Conservation (phyloP, 768 basidiomycete species). For the Clitopilus hobsonii region DNA sequence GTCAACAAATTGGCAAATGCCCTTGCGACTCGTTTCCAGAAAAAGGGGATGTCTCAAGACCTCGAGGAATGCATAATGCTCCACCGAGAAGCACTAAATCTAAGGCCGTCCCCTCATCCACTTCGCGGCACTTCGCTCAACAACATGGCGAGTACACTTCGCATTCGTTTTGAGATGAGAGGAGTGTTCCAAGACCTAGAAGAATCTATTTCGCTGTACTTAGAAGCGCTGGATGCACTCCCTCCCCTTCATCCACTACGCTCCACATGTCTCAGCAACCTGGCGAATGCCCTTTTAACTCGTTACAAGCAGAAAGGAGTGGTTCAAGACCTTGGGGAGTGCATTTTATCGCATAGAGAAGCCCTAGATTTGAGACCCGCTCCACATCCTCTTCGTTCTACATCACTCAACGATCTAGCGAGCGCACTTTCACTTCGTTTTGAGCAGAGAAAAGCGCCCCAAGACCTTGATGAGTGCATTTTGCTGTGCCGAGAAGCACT, state of each 20-base stretch:
- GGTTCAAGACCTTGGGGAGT: constrained; percentile 11
- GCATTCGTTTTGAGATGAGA: too few relatives aligned
- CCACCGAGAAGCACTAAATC: neutral
- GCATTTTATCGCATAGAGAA: constrained; percentile 9
- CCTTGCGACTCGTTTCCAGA: constrained; percentile 12
- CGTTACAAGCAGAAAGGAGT: constrained; percentile 3
- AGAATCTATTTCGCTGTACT: too few relatives aligned
- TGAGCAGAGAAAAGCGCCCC: neutral
- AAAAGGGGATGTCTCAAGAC: constrained; percentile 5
- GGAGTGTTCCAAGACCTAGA: too few relatives aligned
- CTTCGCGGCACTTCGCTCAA: too few relatives aligned
- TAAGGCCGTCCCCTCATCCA: too few relatives aligned
- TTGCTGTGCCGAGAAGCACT: neutral
- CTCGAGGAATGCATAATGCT: constrained; percentile 5
- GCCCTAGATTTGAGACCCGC: neutral
- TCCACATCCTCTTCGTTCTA: constrained; percentile 11
- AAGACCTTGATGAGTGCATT: constrained; percentile 7
- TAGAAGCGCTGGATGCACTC: too few relatives aligned
- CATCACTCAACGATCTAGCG: constrained; percentile 8
- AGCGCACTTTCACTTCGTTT: constrained; percentile 5
- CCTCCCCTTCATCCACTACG: neutral
- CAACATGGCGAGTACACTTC: too few relatives aligned
- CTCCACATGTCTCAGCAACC: too few relatives aligned
- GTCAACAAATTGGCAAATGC: constrained; percentile 6
- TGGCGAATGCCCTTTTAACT: neutral